Conservation (phyloP, 1,284 basidiomycete species). For the Tremellales sp. region DNA sequence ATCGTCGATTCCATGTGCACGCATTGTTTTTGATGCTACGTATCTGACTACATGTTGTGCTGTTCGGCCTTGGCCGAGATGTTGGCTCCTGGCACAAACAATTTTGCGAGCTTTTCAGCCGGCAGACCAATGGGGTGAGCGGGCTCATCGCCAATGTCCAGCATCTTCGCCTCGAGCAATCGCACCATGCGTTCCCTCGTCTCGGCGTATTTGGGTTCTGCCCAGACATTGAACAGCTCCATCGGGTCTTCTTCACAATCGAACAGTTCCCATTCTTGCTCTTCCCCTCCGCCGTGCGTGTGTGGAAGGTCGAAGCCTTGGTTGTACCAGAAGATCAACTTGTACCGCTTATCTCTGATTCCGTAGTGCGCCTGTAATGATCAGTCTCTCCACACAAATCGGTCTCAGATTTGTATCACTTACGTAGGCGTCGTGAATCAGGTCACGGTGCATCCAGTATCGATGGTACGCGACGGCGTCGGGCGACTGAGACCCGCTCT, state of each 20-base stretch:
- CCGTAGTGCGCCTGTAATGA: constrained; percentile 16
- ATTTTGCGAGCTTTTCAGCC: not conserved
- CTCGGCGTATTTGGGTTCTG: too few relatives aligned
- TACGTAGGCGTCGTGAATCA: constrained; percentile 18
- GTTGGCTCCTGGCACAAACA: not conserved
- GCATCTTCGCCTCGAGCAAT: constrained; percentile 20
- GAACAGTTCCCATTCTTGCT: constrained; percentile 25
- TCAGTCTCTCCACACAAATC: not conserved
- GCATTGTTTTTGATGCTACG: too few relatives aligned
- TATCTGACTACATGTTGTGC: too few relatives aligned
- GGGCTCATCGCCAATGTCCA: constrained; percentile 18
- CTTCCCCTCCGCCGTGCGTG: constrained; percentile 8
- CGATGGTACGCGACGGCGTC: constrained; percentile 18
- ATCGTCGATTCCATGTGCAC: too few relatives aligned
- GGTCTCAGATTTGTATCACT: too few relatives aligned
- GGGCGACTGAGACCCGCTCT: not conserved
- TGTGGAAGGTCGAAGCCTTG: constrained; percentile 13
- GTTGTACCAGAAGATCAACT: constrained; percentile 25
- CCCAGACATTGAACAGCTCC: constrained; percentile 21
- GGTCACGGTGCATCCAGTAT: constrained; percentile 23
- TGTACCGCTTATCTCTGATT: constrained; percentile 16
- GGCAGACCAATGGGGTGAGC: constrained; percentile 12
- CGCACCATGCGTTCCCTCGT: constrained; percentile 15
- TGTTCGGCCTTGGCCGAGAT: not conserved
- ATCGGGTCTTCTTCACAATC: constrained; percentile 22